phyloP scores from a whole-genome alignment of 345 rosid genomes.

The Dipteronia sinensis region DNA sequence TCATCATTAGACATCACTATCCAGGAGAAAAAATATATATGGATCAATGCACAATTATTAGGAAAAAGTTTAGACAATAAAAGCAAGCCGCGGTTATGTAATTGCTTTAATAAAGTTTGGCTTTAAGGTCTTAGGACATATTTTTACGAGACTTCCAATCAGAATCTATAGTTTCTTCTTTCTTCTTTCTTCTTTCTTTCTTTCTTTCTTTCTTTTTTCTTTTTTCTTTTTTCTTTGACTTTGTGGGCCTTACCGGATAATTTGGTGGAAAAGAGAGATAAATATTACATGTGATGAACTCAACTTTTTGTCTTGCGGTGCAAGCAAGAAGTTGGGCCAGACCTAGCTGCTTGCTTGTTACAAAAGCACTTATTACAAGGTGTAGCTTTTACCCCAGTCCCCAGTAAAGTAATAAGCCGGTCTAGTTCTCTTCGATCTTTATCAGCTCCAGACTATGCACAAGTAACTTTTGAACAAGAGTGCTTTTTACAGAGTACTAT shows the following conservation, averaged over 20 bases:
- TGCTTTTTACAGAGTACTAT: not conserved
- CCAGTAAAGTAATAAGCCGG: too few species aligned
- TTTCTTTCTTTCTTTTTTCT: not conserved
- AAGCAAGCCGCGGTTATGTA: slow-evolving; percentile 1
- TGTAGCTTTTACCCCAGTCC: too few species aligned
- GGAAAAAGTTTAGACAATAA: not conserved
- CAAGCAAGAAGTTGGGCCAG: slow-evolving; percentile 15
- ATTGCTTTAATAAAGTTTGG: slow-evolving; percentile 12
- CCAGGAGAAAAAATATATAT: not conserved
- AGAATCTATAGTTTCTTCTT: not conserved
- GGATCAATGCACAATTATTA: not conserved
- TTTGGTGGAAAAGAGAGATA: not conserved
- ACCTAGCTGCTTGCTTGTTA: not conserved
- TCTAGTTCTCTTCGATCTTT: too few species aligned
- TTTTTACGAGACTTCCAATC: not conserved
- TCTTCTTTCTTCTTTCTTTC: not conserved
- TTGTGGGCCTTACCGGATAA: not conserved
- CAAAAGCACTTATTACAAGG: slow-evolving; percentile 14
- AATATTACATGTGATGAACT: not conserved
- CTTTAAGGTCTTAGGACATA: not conserved
- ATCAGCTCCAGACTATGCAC: not conserved
- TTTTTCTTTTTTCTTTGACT: slow-evolving; percentile 15
- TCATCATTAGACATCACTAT: not conserved
- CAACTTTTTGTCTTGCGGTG: slow-evolving; percentile 16
- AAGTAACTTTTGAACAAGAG: not conserved